Evolutionary conservation across 805 yeast species (phyloP).

Genomic region (Saccharomycopsis malanga): DNA sequence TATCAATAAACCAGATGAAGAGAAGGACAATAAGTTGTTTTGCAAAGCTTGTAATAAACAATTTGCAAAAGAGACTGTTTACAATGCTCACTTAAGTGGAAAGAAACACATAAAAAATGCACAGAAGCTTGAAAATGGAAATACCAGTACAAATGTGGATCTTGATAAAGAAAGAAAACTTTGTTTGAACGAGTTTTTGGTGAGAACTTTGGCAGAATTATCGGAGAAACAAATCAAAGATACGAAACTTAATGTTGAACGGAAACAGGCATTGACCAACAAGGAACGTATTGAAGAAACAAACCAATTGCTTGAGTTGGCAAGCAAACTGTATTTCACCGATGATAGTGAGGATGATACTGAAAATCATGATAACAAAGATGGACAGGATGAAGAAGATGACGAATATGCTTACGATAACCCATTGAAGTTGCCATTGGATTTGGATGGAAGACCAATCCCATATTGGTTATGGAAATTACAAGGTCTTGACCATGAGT

Average conservation of each 20-base stretch:
- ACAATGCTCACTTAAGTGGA: slow-evolving; percentile 60
- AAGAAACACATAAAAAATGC: slow-evolving; percentile 62
- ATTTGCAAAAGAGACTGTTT: slow-evolving; percentile 62
- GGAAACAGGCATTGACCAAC: slow-evolving; percentile 61
- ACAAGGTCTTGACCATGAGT: slow-evolving; percentile 72
- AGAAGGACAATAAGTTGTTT: slow-evolving; percentile 29
- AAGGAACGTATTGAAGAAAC: slow-evolving; percentile 57
- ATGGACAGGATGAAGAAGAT: slow-evolving; percentile 27
- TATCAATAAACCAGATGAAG: background rate
- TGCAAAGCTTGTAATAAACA: slow-evolving; percentile 59
- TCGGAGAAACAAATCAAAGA: slow-evolving; percentile 36
- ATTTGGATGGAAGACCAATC: slow-evolving; percentile 85
- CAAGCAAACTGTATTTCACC: slow-evolving; percentile 27
- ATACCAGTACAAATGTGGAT: background rate
- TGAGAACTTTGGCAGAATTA: slow-evolving; percentile 32
- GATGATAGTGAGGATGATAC: slow-evolving; percentile 4
- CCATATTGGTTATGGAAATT: slow-evolving; percentile 91
- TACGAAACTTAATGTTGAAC: slow-evolving; percentile 56
- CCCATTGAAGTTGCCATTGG: slow-evolving; percentile 64
- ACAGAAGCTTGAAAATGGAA: slow-evolving; percentile 13
- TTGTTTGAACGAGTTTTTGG: slow-evolving; percentile 33
- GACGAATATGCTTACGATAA: slow-evolving; percentile 32
- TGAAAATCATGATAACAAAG: slow-evolving; percentile 24
- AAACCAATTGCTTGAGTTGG: slow-evolving; percentile 33
- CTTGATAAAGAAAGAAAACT: slow-evolving; percentile 22